Base-by-base conservation (phyloP, 2,329 filamentous ascomycete species). In the Trichoderma hamatum region DNA sequence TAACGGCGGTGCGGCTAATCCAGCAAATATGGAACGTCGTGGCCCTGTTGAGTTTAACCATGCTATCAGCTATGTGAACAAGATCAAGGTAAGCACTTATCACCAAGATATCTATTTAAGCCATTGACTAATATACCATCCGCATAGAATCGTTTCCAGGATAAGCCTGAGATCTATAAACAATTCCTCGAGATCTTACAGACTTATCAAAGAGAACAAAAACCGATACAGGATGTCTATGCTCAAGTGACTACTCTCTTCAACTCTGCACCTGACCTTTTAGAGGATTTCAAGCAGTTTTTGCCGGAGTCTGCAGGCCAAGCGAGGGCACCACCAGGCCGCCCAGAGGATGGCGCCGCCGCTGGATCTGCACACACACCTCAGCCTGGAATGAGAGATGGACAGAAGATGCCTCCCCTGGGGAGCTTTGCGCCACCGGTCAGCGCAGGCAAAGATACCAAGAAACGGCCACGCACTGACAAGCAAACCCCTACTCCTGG, bases 271-370 rank as follows among this genome's bases (percentile, higher is more conserved):
- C 95, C 95, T 5, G 96, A 99, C 80, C 88, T 99, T 14, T 84
- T 99, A 2, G 96, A 99, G 80, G 96, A 99, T 76, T 99, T 99
- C 78, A 99, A 99, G 79, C 96, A 99, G 77, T 99, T 99, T 74
- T 85, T 99, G 9, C 96, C 96, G 0, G 96, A 99, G 78, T 96
- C 95, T 54, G 86, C 87, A 39, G 82, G 82, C 16, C 81, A 82
- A 69, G 84, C 85, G 1, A 87, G 87, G 70, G 79, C 83, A 5
- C 84, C 71, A 80, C 88, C 75, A 24, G 78, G 78, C 5, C 89
- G 90, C 55, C 85, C 88, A 51, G 93, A 94, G 69, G 87, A 79
- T 30, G 76, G 72, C 6, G 73, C 75, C 2, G 74, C 81, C 10
- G 76, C 84, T 26, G 80, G 82, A 11, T 80, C 83, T 16, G 83